Base-by-base conservation (phyloP, 1,284 basidiomycete genomes). In the Moesziomyces aphidis region DNA sequence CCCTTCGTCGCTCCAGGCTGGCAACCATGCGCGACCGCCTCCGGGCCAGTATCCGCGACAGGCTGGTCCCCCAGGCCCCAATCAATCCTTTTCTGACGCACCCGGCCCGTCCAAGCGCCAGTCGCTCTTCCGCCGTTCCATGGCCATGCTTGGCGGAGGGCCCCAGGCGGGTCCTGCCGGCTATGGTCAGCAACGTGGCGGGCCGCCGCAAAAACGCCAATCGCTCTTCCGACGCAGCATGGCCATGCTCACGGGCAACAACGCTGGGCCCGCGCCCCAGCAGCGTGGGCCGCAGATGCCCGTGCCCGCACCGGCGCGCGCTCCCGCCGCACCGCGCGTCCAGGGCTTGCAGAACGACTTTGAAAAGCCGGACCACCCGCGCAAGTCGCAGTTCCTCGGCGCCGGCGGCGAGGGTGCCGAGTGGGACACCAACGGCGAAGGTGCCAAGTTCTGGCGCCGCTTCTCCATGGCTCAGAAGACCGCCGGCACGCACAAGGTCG, bases 361-460 rank as follows among this genome's bases (percentile, higher is more conserved):
- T 24, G 79, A 79, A 44, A 81, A 79, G 60, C 76, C 76, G 2
- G 68, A 73, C 19, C 61, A 73, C 17, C 61, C 69, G 5, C 70
- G 79, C n/a, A 78, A 79, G 59, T 76, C 73, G 26, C 64, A 73
- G 26, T 80, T 70, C 69, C 60, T 78, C 11, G 80, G 80, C 21
- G 80, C 63, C 3, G 73, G 77, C 22, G 75, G 74, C 21, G 61
- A 64, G 45, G 80, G 80, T 28, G 72, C 73, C 39, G 80, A 82
- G 60, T 82, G 80, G 80, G 80, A 82, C 52, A 70, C 71, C 10
- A 44, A 72, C 21, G 80, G 80, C 5, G 59, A 71, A 49, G 80
- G 78, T 5, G 78, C 77, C 50, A 76, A 76, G 26, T 82, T 82
- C 71, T 82, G 80, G 80, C 62, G 66, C 34, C 74, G 79, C 43